phyloP scores from a whole-genome alignment of 306 rosid species.

The Styphnolobium japonicum region DNA sequence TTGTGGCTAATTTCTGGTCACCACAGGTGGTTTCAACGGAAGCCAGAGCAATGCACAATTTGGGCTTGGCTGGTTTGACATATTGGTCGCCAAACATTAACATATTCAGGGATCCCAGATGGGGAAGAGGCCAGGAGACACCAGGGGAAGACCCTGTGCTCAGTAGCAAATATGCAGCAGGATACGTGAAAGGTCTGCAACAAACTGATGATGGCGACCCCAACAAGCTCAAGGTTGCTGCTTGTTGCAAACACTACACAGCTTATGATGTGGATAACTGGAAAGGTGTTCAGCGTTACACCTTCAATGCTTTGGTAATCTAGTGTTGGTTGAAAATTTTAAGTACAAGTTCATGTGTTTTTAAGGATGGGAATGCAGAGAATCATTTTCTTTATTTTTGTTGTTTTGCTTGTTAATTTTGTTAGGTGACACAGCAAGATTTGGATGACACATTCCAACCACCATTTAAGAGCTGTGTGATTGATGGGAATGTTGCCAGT shows the following conservation, averaged over 20 bases:
- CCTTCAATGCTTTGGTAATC: conserved; percentile 85
- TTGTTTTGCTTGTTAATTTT: conserved; percentile 14
- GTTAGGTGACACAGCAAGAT: conserved; percentile 81
- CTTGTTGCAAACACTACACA: conserved; percentile 95
- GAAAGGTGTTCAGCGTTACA: conserved; percentile 75
- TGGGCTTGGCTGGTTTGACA: conserved; percentile 55
- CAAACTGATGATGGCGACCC: conserved; percentile 58
- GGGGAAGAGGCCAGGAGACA: conserved; percentile 98
- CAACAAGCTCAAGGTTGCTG: conserved; percentile 85
- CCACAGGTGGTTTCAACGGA: conserved; percentile 52
- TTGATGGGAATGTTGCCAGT: conserved; percentile 97
- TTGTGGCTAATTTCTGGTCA: not conserved
- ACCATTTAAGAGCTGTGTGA: conserved; percentile 93
- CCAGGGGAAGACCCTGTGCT: conserved; percentile 96
- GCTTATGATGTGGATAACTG: conserved; percentile 94
- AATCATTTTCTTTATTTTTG: not conserved
- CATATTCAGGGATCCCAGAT: conserved; percentile 95
- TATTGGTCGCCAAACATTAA: conserved; percentile 96
- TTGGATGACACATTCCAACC: conserved; percentile 93
- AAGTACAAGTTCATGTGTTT: not conserved
- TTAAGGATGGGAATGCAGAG: not conserved
- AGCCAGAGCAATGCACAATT: conserved; percentile 64
- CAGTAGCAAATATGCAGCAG: conserved; percentile 68
- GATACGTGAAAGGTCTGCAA: conserved; percentile 81
- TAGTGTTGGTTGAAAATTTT: not conserved